Conservation (phyloP, 257 asterid species). For the Prunella vulgaris region DNA sequence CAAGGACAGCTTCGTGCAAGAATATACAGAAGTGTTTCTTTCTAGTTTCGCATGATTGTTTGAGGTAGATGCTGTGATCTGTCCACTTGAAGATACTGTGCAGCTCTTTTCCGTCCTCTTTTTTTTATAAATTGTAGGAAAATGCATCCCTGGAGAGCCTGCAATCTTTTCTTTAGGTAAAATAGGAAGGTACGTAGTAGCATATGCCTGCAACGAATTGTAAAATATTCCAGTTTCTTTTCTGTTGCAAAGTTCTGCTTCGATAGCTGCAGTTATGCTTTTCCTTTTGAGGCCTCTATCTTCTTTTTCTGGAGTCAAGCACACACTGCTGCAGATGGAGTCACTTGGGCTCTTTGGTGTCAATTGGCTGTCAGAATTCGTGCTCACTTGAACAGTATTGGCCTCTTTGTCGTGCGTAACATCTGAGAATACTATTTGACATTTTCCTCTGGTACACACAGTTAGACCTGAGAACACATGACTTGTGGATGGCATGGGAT, state of each 20-base stretch:
- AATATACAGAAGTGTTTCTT: conserved; percentile 12
- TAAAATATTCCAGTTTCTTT: conserved; percentile 32
- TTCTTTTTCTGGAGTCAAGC: conserved; percentile 38
- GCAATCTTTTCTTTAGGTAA: conserved; percentile 23
- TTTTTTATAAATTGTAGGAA: conserved; percentile 54
- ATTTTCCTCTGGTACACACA: conserved; percentile 48
- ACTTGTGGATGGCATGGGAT: conserved; percentile 25
- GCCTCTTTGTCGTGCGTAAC: conserved; percentile 63
- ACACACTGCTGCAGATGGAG: conserved; percentile 28
- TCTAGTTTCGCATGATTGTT: conserved; percentile 10
- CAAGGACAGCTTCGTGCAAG: conserved; percentile 21
- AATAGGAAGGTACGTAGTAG: conserved; percentile 21
- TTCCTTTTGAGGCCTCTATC: conserved; percentile 48
- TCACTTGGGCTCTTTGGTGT: conserved; percentile 29
- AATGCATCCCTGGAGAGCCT: conserved; percentile 35
- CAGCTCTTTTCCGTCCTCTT: conserved; percentile 50
- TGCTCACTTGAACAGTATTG: conserved; percentile 28
- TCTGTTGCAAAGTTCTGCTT: conserved; percentile 40
- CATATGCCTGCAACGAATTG: conserved; percentile 46
- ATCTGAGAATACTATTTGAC: conserved; percentile 64
- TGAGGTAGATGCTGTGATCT: conserved; percentile 20
- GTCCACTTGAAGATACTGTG: conserved; percentile 33
- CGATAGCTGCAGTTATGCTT: conserved; percentile 23
- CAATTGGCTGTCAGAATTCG: conserved; percentile 19
- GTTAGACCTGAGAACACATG: conserved; percentile 24